Base-by-base conservation (phyloP, 148 eudicot genomes). In the Gaultheria prostrata region DNA sequence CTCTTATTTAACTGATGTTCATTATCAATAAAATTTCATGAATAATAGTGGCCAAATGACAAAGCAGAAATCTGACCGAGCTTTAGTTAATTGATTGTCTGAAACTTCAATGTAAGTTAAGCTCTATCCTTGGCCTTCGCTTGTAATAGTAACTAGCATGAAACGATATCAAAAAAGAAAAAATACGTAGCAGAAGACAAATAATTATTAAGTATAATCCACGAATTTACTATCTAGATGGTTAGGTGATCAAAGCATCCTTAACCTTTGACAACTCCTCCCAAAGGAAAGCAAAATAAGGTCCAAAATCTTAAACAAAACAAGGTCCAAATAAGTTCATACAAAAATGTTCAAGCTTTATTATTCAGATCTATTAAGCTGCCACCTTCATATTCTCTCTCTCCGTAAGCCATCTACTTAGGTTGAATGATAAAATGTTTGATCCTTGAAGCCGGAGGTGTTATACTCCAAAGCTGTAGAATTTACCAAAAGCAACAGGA, bases 201-300 rank as follows among this genome's bases (percentile, higher is more conserved):
- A n/a, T 10, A 76, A 48, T 0, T 5, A 46, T n/a, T 2, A 48
- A 76, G 50, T 18, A 17, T 39, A n/a, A 73, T 73, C 13, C 77
- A 73, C 28, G 6, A 20, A 72, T 12, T 28, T 18, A 8, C 6
- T 73, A 17, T 73, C 50, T 24, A 73, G 12, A 73, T 63, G 70
- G 70, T 73, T 13, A 21, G 77, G 50, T 73, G 77, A 73, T 43
- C 39, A 46, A 73, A 73, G 1, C 77, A 73, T 73, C 77, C 77
- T 20, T 24, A 43, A 43, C 3, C 24, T 73, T 73, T 9, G 39
- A 73, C 49, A 73, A 50, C 6, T 43, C 26, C 77, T 69, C 35
- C 12, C 77, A 43, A 73, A 39, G 28, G n/a, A 73, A 73, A 73
- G 56, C 17, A n/a, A 76, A n/a, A 48, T 1, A 1, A 76, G 56